Conservation (phyloP, 768 basidiomycete genomes). For the Mycena epipterygia region DNA sequence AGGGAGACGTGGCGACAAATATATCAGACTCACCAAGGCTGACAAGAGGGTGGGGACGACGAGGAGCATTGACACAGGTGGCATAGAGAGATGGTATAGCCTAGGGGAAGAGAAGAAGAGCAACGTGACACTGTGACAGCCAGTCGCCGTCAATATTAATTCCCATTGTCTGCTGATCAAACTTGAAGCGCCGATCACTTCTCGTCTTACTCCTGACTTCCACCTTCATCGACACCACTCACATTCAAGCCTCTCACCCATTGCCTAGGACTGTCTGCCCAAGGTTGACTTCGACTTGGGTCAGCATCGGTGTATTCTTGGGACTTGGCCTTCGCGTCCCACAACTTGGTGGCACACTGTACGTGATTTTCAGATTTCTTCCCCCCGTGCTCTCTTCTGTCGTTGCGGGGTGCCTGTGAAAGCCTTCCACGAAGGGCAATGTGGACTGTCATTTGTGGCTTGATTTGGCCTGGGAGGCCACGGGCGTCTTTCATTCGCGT, state of each 20-base stretch:
- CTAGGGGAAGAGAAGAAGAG: slow-evolving; percentile 1
- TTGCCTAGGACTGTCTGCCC: background rate
- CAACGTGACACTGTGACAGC: background rate
- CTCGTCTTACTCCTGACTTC: background rate
- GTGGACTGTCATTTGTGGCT: background rate
- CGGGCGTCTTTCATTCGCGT: too few species aligned
- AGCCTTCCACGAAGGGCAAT: background rate
- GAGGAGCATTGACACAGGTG: slow-evolving; percentile 9
- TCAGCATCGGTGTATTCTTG: background rate
- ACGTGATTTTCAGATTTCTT: background rate
- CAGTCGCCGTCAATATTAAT: background rate
- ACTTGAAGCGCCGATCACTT: too few species aligned
- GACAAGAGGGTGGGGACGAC: slow-evolving; percentile 3
- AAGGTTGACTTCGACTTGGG: background rate
- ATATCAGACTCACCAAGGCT: background rate
- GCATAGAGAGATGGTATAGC: background rate
- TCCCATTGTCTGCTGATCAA: background rate
- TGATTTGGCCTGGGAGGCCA: too few species aligned
- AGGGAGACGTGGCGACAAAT: background rate
- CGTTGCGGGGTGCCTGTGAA: background rate
- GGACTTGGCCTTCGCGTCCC: background rate
- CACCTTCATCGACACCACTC: background rate
- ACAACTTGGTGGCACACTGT: background rate
- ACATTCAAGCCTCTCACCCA: background rate
- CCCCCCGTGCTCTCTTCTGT: background rate